A percentile compares a stretch with the other conserved stretches of the same genome.
phyloP scores from a whole-genome alignment of 805 yeast species.

The Cyberlindnera xylosilytica region DNA sequence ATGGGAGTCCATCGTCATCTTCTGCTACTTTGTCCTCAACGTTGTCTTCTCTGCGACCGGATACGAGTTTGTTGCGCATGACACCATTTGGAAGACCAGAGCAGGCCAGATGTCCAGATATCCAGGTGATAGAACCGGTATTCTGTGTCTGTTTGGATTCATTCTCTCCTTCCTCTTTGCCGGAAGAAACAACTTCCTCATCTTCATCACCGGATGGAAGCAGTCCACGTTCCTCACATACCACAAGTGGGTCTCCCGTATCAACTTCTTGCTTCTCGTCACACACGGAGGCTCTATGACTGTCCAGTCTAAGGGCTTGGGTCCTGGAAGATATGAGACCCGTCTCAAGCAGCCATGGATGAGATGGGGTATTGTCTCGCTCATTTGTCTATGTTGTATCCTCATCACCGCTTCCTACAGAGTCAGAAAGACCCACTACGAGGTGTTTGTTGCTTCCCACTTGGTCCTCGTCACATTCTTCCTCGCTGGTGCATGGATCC shows the following conservation, averaged over 20 bases:
- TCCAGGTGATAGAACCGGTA: conserved; percentile 27
- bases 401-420: conserved; percentile 29
- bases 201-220: conserved; percentile 61
- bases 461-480: conserved; percentile 51
- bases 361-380: conserved; percentile 23
- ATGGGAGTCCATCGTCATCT: conserved; percentile 28
- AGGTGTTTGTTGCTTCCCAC: conserved; percentile 55
- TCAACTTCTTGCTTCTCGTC: conserved; percentile 30
- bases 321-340: conserved; percentile 8
- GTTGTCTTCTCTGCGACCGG: conserved; percentile 19
- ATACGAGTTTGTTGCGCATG: conserved; percentile 15
- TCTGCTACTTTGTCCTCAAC: conserved; percentile 31
- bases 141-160: conserved; percentile 31
- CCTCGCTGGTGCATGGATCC: conserved; percentile 55
- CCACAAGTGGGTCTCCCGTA: conserved; percentile 64
- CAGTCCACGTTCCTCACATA: conserved; percentile 59
- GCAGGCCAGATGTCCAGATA: conserved; percentile 24
- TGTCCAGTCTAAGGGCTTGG: conserved; percentile 18
- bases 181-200: conserved; percentile 69
- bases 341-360: conserved; percentile 19
- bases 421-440: conserved; percentile 56
- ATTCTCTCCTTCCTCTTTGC: conserved; percentile 62
- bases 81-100: conserved; percentile 21
- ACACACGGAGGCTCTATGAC: conserved; percentile 25
- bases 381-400: conserved; percentile 8